A percentile compares a stretch with the other conserved stretches of the same genome.
phyloP scores from a whole-genome alignment of 805 yeast species.

The Barnettozyma sp. region DNA sequence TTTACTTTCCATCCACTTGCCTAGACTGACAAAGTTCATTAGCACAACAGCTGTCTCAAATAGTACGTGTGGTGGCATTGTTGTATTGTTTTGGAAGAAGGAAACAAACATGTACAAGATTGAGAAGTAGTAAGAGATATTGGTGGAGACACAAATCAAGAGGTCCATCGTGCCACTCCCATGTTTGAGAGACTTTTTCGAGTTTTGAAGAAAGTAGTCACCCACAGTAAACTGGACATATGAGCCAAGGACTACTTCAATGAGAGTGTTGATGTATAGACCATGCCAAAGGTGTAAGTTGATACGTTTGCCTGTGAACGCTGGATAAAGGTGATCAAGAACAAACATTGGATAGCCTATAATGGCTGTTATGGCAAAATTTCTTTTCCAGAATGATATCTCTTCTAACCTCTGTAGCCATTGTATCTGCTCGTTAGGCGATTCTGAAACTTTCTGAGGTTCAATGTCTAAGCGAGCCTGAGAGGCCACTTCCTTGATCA shows the following conservation, averaged over 20 bases:
- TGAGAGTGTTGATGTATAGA: conserved; percentile 51
- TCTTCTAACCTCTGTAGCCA: conserved; percentile 65
- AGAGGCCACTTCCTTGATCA: conserved; percentile 36
- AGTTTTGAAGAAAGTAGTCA: conserved; percentile 53
- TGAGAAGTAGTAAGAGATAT: conserved; percentile 73
- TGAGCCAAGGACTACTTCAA: conserved; percentile 51
- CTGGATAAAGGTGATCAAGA: conserved; percentile 42
- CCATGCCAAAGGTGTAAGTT: conserved; percentile 42
- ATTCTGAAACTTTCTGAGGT: conserved; percentile 42
- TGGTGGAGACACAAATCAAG: conserved; percentile 74
- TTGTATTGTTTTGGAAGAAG: conserved; percentile 33
- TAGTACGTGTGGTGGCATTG: conserved; percentile 55
- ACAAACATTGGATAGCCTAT: conserved; percentile 60
- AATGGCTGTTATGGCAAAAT: conserved; percentile 42
- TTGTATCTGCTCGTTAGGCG: conserved; percentile 55
- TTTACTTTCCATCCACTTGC: conserved; percentile 84
- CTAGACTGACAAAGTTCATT: conserved; percentile 74
- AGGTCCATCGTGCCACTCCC: conserved; percentile 89
- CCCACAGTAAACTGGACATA: conserved; percentile 64
- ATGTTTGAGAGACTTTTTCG: conserved; percentile 58
- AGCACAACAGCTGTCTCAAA: conserved; percentile 89
- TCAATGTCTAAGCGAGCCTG: conserved; percentile 35
- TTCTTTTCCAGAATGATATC: conserved; percentile 60
- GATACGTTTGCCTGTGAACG: conserved; percentile 24
- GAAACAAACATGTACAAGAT: conserved; percentile 49